Percentiles rank a stretch among this genome's conserved stretches.
Conservation (phyloP, 108 stramenopile genomes). For the Tribonema minus region DNA sequence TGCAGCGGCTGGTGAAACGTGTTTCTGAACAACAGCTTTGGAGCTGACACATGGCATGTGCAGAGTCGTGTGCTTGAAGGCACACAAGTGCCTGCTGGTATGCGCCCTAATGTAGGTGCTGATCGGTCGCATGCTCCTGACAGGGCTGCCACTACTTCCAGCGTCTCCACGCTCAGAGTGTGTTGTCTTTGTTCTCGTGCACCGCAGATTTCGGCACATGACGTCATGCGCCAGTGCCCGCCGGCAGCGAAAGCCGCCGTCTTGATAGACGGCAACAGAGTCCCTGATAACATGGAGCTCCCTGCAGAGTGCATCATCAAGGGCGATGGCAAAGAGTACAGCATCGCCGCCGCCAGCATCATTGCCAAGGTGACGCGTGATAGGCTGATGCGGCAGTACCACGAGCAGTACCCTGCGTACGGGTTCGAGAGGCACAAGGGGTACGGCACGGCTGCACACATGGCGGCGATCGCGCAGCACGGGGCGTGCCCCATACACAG, state of each 20-base stretch:
- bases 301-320: slow-evolving; percentile 62
- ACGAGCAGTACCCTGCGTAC: slow-evolving; percentile 77
- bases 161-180: too few relatives aligned
- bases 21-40: too few relatives aligned
- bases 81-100: too few relatives aligned
- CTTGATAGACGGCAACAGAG: slow-evolving; percentile 81
- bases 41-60: too few relatives aligned
- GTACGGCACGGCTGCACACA: slow-evolving; percentile 83
- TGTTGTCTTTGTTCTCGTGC: too few relatives aligned
- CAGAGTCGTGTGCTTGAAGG: too few relatives aligned
- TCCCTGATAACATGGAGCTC: slow-evolving; percentile 63
- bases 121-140: too few relatives aligned
- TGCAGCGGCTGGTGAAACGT: too few relatives aligned
- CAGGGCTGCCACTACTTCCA: too few relatives aligned
- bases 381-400: slow-evolving; percentile 79
- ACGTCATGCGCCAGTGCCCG: too few relatives aligned
- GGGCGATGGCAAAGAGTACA: slow-evolving; percentile 80
- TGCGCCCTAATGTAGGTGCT: too few relatives aligned
- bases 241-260: too few relatives aligned
- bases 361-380: slow-evolving; percentile 95
- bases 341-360: slow-evolving; percentile 89
- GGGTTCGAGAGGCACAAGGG: slow-evolving; percentile 84
- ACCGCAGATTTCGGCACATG: background rate
- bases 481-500: slow-evolving; percentile 85
- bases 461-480: slow-evolving; percentile 59